Percentiles rank a stretch among this genome's conserved stretches.
These are phyloP conservation scores for Sicyos edulis DNA, from an alignment of 306 rosid species.

Conservation along the genomic window DNA sequence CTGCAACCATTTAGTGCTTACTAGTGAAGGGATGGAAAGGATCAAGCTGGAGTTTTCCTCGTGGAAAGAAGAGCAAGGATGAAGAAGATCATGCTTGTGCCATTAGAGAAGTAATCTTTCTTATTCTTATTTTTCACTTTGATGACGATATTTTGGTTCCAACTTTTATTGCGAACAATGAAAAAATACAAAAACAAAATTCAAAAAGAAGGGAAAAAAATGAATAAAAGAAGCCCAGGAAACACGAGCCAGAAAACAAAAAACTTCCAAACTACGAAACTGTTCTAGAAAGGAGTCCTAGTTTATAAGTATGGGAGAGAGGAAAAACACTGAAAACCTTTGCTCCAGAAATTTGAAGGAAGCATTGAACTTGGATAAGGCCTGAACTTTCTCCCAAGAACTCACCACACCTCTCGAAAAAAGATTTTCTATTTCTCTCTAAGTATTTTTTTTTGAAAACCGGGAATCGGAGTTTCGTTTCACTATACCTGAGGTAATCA, in stretches of 20 bases:
- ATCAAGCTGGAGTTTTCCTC: constrained; percentile 99
- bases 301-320: too few species aligned
- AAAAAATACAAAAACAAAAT: too few species aligned
- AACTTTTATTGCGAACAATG: not conserved
- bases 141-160: not conserved
- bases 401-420: not conserved
- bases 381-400: too few species aligned
- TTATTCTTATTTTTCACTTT: not conserved
- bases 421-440: too few species aligned
- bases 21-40: constrained; percentile 99
- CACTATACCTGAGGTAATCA: too few species aligned
- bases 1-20: constrained; percentile 57
- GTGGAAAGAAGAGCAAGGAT: constrained; percentile 95
- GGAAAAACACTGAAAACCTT: not conserved
- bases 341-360: not conserved
- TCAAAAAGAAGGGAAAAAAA: not conserved
- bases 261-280: not conserved
- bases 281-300: not conserved
- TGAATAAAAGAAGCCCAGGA: not conserved
- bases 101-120: constrained; percentile 66
- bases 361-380: not conserved
- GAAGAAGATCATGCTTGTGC: constrained; percentile 99
- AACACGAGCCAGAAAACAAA: not conserved
- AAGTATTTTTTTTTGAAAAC: too few species aligned
- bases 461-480: too few species aligned